Conservation (phyloP, 2,329 filamentous ascomycete genomes). For the Colletotrichum shisoi region DNA sequence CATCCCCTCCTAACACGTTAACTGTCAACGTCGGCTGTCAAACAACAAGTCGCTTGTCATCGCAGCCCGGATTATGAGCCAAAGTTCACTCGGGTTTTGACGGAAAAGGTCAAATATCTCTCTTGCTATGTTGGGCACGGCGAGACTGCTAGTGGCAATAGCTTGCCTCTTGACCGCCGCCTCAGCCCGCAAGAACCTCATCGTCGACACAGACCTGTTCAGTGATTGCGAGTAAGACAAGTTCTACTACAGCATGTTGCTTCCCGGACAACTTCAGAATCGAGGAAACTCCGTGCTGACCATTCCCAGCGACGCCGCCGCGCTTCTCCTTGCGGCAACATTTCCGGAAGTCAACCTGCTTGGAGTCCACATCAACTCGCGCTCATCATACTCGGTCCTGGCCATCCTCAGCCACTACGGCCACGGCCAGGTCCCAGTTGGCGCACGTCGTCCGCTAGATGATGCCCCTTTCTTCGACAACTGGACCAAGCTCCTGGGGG, state of each 20-base stretch:
- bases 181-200: conserved; percentile 48
- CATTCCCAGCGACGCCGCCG: conserved; percentile 50
- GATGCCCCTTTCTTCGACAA: conserved; percentile 56
- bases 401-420: conserved; percentile 54
- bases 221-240: conserved; percentile 55
- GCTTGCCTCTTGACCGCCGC: neutral
- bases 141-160: neutral
- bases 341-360: conserved; percentile 50
- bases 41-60: neutral
- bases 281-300: neutral
- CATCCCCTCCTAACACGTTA: neutral
- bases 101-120: no score
- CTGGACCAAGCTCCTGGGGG: conserved; percentile 51
- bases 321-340: conserved; percentile 53
- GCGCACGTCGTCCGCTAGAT: conserved; percentile 51
- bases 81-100: neutral
- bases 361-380: conserved; percentile 53
- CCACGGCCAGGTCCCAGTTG: conserved; percentile 49
- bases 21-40: neutral
- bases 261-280: neutral
- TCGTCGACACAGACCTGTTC: conserved; percentile 58
- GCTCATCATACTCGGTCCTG: conserved; percentile 53
- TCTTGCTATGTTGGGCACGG: neutral
- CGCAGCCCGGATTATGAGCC: no score
- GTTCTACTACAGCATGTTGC: neutral